Base-by-base conservation (phyloP, 2,329 filamentous ascomycete genomes). In the Talaromyces sp. region DNA sequence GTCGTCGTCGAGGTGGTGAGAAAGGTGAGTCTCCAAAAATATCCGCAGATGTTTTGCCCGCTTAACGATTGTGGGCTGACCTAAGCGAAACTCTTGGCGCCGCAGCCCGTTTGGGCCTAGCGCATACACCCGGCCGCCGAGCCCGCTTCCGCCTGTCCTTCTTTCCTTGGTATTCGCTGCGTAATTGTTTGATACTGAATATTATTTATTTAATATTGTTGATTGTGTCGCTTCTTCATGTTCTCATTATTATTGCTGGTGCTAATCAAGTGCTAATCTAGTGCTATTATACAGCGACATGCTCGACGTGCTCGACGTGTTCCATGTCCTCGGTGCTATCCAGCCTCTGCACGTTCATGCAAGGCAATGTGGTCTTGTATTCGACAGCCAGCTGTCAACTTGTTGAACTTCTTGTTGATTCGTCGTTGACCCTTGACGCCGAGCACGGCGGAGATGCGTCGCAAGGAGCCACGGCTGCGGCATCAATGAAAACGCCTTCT, bases 1-100 rank as follows among this genome's bases (percentile, higher is more conserved):
- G 75, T 77, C 77, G 75, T 78, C 71, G 74, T 75, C 73, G 74
- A 72, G 71, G 73, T 75, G 71, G 69, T 76, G 71, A 69, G 71
- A 73, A 67, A 70, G 72, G 71, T 55, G 6, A 71, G 72, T 75
- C 67, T 68, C 70, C 68, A 71, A 70, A 71, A 70, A 69, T 70
- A 67, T 67, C 64, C 64, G 68, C 63, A 66, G 67, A 69, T 67
- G 72, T 76, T 76, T 75, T 74, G 70, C 73, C 69, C 67, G 70
- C 68, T 74, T 71, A 70, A 69, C 70, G 70, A 76, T 65, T 75
- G 74, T 77, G 75, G 73, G 75, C 73, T 75, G 71, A 72, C 69
- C 72, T 76, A 75, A 76, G 73, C 73, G 73, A 75, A 67, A 61
- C 51, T 66, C 66, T 68, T 69, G 66, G 67, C 67, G 59, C 14